Conservation (phyloP, 495 filamentous ascomycete species). For the Penicillium diatomitis region DNA sequence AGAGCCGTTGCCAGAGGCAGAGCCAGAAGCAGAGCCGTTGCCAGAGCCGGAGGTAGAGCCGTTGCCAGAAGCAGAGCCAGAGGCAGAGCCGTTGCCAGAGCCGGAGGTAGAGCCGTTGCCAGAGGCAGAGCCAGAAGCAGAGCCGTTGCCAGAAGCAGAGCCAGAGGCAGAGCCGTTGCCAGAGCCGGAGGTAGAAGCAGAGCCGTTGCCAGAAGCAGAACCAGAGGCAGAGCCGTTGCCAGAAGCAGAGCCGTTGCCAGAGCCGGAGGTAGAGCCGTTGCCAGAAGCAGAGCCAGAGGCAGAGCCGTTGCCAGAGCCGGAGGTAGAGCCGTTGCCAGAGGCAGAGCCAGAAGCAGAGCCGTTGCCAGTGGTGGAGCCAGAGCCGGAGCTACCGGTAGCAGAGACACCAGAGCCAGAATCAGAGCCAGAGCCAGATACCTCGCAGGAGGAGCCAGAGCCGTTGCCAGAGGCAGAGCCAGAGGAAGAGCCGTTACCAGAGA, state of each 20-base stretch:
- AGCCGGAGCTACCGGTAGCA: not conserved
- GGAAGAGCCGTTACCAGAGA: not conserved
- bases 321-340: not conserved
- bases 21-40: not conserved
- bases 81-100: not conserved
- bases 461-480: not conserved
- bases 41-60: not conserved
- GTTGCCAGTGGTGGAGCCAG: not conserved
- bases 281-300: not conserved
- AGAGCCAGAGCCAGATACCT: not conserved
- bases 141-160: not conserved
- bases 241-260: too few species aligned
- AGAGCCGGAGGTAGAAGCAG: not conserved
- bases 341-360: not conserved
- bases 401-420: not conserved
- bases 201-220: not conserved
- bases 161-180: not conserved
- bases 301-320: not conserved
- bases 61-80: not conserved
- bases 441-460: not conserved
- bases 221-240: not conserved
- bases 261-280: not conserved
- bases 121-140: not conserved
- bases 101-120: too few species aligned
- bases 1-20: not conserved